Evolutionary conservation across 2,329 filamentous ascomycete species (phyloP).

Genomic region (Aureobasidium sp.): DNA sequence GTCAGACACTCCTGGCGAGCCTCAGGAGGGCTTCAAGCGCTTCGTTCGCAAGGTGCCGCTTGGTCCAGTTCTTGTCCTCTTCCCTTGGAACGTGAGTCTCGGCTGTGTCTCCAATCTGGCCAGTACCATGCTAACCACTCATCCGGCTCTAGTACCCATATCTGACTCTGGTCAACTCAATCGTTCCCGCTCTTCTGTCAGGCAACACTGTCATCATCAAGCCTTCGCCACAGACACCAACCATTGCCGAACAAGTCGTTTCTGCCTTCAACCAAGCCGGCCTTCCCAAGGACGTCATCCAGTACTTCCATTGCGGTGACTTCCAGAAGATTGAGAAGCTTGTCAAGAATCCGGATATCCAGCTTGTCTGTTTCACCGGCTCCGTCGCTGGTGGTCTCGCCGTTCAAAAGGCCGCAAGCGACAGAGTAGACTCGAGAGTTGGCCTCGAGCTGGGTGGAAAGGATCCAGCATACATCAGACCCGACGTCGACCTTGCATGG

Average conservation of each 20-base stretch:
- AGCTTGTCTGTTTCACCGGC: constrained; percentile 86
- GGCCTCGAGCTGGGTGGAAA: constrained; percentile 91
- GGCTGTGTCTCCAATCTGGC: neutral
- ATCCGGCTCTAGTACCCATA: constrained; percentile 69
- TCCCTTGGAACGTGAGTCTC: constrained; percentile 85
- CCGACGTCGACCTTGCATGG: constrained; percentile 83
- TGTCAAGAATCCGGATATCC: constrained; percentile 67
- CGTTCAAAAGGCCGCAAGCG: constrained; percentile 76
- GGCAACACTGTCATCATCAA: constrained; percentile 92
- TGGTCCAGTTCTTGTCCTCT: constrained; percentile 80
- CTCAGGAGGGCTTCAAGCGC: constrained; percentile 80
- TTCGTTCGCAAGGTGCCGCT: constrained; percentile 85
- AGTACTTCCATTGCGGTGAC: constrained; percentile 87
- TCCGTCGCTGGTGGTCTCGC: constrained; percentile 82
- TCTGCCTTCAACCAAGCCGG: constrained; percentile 73
- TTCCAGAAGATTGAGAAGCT: constrained; percentile 69
- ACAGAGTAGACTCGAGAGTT: constrained; percentile 71
- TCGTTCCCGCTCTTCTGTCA: constrained; percentile 83
- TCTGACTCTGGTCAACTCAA: constrained; percentile 83
- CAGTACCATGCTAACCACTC: neutral
- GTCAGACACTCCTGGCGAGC: constrained; percentile 72
- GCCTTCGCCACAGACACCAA: constrained; percentile 90
- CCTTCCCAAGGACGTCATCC: constrained; percentile 74
- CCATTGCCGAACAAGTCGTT: constrained; percentile 76
- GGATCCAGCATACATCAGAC: constrained; percentile 82